Evolutionary conservation across 1,284 basidiomycete genomes (phyloP).

Genomic region (Moesziomyces sp.): DNA sequence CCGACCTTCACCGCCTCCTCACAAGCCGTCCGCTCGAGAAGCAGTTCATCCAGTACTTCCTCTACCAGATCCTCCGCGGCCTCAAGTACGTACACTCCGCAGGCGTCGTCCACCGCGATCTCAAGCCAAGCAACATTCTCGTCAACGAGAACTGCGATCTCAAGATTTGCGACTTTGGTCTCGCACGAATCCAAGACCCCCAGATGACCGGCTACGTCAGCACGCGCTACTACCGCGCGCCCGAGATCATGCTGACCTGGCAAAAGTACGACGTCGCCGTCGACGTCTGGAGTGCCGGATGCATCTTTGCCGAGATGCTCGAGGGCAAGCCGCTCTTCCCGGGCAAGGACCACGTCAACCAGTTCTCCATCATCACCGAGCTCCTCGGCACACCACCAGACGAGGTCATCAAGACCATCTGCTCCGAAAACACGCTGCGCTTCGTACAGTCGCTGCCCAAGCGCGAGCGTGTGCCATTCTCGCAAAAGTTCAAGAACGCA

Average conservation of each 20-base stretch:
- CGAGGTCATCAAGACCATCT: conserved; percentile 99
- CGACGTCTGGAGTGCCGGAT: conserved; percentile 98
- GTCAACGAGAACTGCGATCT: conserved; percentile 99
- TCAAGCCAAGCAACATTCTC: conserved; percentile 98
- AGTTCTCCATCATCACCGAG: conserved; percentile 99
- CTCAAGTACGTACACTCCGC: conserved; percentile 99
- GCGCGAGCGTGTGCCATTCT: conserved; percentile 92
- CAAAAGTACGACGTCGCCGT: conserved; percentile 99
- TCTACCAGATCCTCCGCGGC: conserved; percentile 97
- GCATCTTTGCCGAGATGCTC: conserved; percentile 99
- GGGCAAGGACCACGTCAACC: conserved; percentile 98
- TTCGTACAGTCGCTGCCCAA: conserved; percentile 98
- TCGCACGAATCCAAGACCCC: conserved; percentile 91
- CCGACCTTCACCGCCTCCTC: conserved; percentile 94
- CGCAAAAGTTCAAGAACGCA: conserved; percentile 88
- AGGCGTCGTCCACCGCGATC: conserved; percentile 96
- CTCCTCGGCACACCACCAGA: conserved; percentile 96
- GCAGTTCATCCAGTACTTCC: conserved; percentile 99
- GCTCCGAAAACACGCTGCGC: conserved; percentile 97
- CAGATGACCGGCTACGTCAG: conserved; percentile 99
- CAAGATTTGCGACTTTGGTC: conserved; percentile 98
- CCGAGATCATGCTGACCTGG: conserved; percentile 99
- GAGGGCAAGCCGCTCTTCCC: conserved; percentile 99
- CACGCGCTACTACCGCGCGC: conserved; percentile 97
- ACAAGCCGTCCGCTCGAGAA: conserved; percentile 97